These are phyloP conservation scores for Cytospora paraplurivora DNA, from an alignment of 2,329 filamentous ascomycete genomes.

Conservation along the genomic window DNA sequence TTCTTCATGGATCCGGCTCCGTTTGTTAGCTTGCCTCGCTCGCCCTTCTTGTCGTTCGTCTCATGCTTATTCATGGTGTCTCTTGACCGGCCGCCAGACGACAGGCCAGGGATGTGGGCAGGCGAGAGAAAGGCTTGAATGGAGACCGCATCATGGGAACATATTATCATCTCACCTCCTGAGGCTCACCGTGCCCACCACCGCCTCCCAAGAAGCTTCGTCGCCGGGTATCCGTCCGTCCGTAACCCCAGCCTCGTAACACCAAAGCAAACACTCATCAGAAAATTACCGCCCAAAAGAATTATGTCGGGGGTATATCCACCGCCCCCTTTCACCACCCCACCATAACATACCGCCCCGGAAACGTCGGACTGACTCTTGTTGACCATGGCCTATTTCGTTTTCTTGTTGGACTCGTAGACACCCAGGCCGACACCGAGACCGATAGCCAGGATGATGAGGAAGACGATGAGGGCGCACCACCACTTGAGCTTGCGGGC, in stretches of 20 bases:
- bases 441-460: conserved; percentile 59
- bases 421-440: conserved; percentile 59
- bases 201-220: neutral
- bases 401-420: conserved; percentile 36
- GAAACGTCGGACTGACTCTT: neutral
- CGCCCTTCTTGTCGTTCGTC: neutral
- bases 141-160: neutral
- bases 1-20: neutral
- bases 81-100: neutral
- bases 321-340: too few species aligned
- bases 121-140: neutral
- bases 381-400: conserved; percentile 12
- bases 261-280: neutral
- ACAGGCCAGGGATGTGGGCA: neutral
- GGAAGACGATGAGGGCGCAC: conserved; percentile 63
- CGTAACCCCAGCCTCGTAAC: neutral
- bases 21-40: neutral
- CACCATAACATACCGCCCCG: neutral
- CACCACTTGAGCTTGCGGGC: conserved; percentile 81
- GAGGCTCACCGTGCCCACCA: neutral
- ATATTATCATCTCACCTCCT: neutral
- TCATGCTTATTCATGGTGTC: neutral
- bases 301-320: neutral
- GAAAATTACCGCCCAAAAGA: neutral
- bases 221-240: neutral